These are phyloP conservation scores for Musa troglodytarum DNA, from an alignment of 176 grass and related monocot species.

Conservation along the genomic window DNA sequence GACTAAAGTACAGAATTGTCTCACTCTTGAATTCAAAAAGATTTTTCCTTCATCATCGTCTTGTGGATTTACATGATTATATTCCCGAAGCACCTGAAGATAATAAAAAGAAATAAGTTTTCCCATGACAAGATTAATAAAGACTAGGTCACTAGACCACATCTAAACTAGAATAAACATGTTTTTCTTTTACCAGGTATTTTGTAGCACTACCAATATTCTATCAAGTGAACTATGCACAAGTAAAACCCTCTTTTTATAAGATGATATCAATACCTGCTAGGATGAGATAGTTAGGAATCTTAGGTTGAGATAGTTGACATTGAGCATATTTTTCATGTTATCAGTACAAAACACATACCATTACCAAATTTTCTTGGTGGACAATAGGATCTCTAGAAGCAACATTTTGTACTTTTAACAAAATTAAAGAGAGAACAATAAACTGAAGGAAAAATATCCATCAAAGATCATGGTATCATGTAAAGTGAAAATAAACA, in stretches of 20 bases:
- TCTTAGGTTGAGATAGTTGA: not conserved
- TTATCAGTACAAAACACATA: not conserved
- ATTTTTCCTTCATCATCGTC: constrained; percentile 93
- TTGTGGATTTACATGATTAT: constrained; percentile 95
- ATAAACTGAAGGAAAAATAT: not conserved
- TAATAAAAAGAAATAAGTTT: constrained; percentile 17
- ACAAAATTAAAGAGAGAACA: not conserved
- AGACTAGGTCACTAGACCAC: not conserved
- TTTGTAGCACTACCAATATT: not conserved
- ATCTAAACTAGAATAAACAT: not conserved
- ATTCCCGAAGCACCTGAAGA: constrained; percentile 77
- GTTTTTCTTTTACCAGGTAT: not conserved
- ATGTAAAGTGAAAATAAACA: too few species aligned
- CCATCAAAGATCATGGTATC: too few species aligned
- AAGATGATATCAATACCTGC: too few species aligned
- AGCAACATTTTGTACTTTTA: not conserved
- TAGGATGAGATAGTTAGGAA: not conserved
- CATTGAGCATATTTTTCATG: not conserved
- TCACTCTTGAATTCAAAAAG: constrained; percentile 93
- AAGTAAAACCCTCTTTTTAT: not conserved
- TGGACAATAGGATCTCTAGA: not conserved
- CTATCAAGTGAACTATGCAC: not conserved
- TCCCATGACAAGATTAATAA: not conserved
- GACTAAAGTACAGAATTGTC: not conserved
- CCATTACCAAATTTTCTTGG: not conserved